These are phyloP conservation scores for Clitopilus hobsonii DNA, from an alignment of 768 basidiomycete species.

Conservation along the genomic window DNA sequence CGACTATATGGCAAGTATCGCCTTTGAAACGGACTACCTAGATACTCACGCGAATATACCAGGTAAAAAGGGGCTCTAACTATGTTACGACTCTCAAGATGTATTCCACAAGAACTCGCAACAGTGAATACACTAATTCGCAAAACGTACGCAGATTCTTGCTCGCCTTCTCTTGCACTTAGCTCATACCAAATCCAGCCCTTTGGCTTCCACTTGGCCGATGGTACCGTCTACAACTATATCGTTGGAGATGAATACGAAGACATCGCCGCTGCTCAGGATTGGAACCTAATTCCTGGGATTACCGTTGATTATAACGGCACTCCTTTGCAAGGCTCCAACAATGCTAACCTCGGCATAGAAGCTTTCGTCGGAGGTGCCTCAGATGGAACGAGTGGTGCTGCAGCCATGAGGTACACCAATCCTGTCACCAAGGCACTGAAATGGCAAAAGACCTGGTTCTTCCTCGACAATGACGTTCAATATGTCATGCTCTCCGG, in stretches of 20 bases:
- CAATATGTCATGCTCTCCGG: conserved; percentile 59
- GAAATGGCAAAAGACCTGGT: conserved; percentile 69
- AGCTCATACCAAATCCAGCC: conserved; percentile 31
- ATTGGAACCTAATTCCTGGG: conserved; percentile 76
- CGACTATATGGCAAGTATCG: conserved; percentile 58
- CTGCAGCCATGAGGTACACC: conserved; percentile 64
- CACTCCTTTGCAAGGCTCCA: conserved; percentile 47
- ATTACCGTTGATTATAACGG: conserved; percentile 61
- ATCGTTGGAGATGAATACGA: conserved; percentile 65
- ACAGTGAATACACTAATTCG: conserved; percentile 60
- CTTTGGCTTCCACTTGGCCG: conserved; percentile 67
- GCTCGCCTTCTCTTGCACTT: neutral
- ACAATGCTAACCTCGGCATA: conserved; percentile 37
- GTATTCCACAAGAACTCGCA: conserved; percentile 54
- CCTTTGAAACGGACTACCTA: neutral
- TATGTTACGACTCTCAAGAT: conserved; percentile 63
- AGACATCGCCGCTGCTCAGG: conserved; percentile 69
- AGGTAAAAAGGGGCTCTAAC: conserved; percentile 59
- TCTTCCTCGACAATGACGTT: conserved; percentile 61
- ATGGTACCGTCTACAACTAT: conserved; percentile 62
- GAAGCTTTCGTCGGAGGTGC: conserved; percentile 65
- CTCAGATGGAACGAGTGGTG: conserved; percentile 51
- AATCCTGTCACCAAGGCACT: conserved; percentile 56
- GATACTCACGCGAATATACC: neutral
- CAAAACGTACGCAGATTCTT: conserved; percentile 42